These are phyloP conservation scores for Rosa hybrid DNA, from an alignment of 331 rosid species.

Conservation along the genomic window DNA sequence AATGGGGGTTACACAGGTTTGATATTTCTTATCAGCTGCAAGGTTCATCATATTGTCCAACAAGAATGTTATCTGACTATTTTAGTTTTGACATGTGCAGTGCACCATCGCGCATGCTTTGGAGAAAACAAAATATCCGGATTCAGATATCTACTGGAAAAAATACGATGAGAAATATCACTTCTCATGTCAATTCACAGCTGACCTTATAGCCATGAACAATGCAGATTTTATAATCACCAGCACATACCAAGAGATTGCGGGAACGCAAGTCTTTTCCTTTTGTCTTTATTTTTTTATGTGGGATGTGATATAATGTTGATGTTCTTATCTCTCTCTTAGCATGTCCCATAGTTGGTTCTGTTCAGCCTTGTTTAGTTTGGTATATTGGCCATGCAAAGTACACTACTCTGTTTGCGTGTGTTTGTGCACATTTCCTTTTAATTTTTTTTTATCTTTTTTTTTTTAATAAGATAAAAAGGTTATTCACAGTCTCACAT, in stretches of 20 bases:
- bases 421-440: too few species aligned
- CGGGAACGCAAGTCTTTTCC: conserved; percentile 34
- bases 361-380: background rate
- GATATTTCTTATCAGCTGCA: background rate
- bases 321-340: background rate
- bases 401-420: background rate
- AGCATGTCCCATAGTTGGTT: background rate
- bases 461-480: background rate
- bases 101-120: conserved; percentile 39
- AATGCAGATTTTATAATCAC: conserved; percentile 42
- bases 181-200: conserved; percentile 40
- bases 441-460: background rate
- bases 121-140: conserved; percentile 44
- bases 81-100: conserved; percentile 20
- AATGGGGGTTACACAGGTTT: conserved; percentile 89
- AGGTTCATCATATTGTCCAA: background rate
- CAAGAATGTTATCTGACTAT: conserved; percentile 9
- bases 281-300: background rate
- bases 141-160: conserved; percentile 40
- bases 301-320: background rate
- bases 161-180: conserved; percentile 36
- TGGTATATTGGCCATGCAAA: background rate
- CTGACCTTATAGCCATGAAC: conserved; percentile 41
- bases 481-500: background rate
- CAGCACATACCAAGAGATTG: conserved; percentile 46